Evolutionary conservation across 306 rosid genomes (phyloP).

Genomic region (Corylus heterophylla): DNA sequence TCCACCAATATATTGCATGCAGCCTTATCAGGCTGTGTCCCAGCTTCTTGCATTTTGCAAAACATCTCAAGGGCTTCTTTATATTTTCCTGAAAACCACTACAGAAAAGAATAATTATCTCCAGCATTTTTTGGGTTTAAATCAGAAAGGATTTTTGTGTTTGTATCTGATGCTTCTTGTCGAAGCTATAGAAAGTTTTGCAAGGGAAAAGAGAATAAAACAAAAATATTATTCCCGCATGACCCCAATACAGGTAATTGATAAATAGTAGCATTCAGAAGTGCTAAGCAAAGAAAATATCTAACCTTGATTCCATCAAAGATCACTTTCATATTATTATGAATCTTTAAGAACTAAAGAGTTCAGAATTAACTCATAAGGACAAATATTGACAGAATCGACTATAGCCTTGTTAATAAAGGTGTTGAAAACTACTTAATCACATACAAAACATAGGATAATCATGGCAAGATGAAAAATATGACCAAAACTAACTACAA

Average conservation of each 20-base stretch:
- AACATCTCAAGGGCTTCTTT: constrained; percentile 78
- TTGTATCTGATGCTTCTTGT: background rate
- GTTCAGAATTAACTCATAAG: background rate
- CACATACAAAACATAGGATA: background rate
- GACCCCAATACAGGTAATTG: background rate
- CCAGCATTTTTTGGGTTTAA: background rate
- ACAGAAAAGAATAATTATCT: constrained; percentile 20
- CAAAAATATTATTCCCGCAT: background rate
- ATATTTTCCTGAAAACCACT: constrained; percentile 58
- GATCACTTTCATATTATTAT: background rate
- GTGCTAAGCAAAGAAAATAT: background rate
- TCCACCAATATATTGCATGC: constrained; percentile 79
- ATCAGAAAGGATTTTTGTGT: background rate
- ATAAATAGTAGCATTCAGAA: background rate
- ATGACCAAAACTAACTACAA: background rate
- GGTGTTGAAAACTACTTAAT: background rate
- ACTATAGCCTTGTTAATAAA: background rate
- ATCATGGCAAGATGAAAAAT: background rate
- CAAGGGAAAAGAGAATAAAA: background rate
- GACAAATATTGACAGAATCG: background rate
- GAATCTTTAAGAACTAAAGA: background rate
- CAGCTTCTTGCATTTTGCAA: constrained; percentile 74
- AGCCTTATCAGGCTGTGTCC: constrained; percentile 77
- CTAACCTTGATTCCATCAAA: background rate
- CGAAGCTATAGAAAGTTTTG: background rate